These are phyloP conservation scores for Aspergillus transmontanensis DNA, from an alignment of 2,329 filamentous ascomycete genomes.

Conservation along the genomic window DNA sequence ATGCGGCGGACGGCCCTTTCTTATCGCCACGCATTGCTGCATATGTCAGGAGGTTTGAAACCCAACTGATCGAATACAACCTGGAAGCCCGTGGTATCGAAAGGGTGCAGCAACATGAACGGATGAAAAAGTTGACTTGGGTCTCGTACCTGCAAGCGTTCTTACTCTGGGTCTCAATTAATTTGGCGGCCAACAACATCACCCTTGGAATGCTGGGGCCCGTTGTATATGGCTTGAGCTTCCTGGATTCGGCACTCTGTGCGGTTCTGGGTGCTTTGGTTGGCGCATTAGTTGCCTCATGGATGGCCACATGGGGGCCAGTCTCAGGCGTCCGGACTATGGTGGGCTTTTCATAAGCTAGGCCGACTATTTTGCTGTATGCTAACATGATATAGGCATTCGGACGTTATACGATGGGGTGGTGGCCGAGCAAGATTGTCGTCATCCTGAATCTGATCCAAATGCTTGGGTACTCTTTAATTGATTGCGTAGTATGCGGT, in stretches of 20 bases:
- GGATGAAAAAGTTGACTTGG: slow-evolving; percentile 53
- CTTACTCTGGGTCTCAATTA: slow-evolving; percentile 64
- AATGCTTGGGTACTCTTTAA: slow-evolving; percentile 63
- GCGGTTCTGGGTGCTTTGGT: slow-evolving; percentile 60
- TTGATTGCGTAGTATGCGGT: slow-evolving; percentile 67
- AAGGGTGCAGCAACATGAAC: slow-evolving; percentile 58
- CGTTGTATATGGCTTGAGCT: slow-evolving; percentile 60
- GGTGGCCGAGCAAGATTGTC: slow-evolving; percentile 66
- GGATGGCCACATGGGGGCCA: slow-evolving; percentile 65
- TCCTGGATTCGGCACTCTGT: slow-evolving; percentile 58
- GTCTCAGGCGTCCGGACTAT: slow-evolving; percentile 64
- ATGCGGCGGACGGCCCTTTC: slow-evolving; percentile 14
- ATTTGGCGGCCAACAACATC: slow-evolving; percentile 65
- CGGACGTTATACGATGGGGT: slow-evolving; percentile 65
- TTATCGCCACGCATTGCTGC: slow-evolving; percentile 31
- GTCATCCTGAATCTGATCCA: slow-evolving; percentile 65
- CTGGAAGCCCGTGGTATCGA: slow-evolving; percentile 64
- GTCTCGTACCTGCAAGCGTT: slow-evolving; percentile 60
- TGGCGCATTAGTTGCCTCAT: slow-evolving; percentile 59
- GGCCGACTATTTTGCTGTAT: background rate
- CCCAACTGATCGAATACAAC: slow-evolving; percentile 45
- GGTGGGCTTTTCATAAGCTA: slow-evolving; percentile 36
- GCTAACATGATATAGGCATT: slow-evolving; percentile 47
- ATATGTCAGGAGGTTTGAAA: slow-evolving; percentile 40
- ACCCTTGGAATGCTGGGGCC: slow-evolving; percentile 66